Evolutionary conservation across 2,329 filamentous ascomycete species (phyloP).

Genomic region (Fusarium pilosicola): DNA sequence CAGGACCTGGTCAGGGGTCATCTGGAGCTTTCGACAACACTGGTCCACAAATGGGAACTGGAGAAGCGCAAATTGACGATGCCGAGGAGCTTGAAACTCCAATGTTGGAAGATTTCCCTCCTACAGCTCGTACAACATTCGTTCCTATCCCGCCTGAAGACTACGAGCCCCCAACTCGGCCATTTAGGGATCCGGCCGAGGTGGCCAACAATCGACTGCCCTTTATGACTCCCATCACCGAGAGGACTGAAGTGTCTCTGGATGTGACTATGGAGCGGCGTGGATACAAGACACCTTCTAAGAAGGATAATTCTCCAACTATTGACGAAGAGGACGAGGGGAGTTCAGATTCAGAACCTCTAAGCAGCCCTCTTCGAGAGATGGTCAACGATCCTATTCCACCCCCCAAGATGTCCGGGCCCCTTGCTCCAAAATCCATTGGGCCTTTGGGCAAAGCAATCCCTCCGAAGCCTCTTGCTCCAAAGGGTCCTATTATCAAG

Average conservation of each 20-base stretch:
- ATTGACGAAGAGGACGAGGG: conserved; percentile 50
- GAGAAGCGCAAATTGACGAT: conserved; percentile 43
- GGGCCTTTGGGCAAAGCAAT: conserved; percentile 47
- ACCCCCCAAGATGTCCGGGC: conserved; percentile 60
- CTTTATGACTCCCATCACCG: conserved; percentile 99
- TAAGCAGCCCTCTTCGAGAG: conserved; percentile 79
- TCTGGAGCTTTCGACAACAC: conserved; percentile 9
- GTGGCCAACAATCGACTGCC: conserved; percentile 90
- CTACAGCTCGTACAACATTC: conserved; percentile 72
- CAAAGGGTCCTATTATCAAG: conserved; percentile 78
- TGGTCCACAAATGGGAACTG: conserved; percentile 5
- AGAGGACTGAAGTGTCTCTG: conserved; percentile 90
- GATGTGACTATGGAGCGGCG: conserved; percentile 70
- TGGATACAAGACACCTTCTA: conserved; percentile 82
- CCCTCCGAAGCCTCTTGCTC: conserved; percentile 54
- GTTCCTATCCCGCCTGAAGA: conserved; percentile 86
- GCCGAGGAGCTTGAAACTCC: conserved; percentile 57
- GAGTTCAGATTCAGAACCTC: conserved; percentile 52
- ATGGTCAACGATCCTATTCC: conserved; percentile 64
- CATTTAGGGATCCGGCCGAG: conserved; percentile 82
- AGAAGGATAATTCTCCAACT: conserved; percentile 52
- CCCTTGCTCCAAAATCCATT: conserved; percentile 56
- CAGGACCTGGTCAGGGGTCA: conserved; percentile 39
- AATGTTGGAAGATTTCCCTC: conserved; percentile 52
- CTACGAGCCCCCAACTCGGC: conserved; percentile 80